Conservation (phyloP, 352 stramenopile species). For the Phytophthora europaea region DNA sequence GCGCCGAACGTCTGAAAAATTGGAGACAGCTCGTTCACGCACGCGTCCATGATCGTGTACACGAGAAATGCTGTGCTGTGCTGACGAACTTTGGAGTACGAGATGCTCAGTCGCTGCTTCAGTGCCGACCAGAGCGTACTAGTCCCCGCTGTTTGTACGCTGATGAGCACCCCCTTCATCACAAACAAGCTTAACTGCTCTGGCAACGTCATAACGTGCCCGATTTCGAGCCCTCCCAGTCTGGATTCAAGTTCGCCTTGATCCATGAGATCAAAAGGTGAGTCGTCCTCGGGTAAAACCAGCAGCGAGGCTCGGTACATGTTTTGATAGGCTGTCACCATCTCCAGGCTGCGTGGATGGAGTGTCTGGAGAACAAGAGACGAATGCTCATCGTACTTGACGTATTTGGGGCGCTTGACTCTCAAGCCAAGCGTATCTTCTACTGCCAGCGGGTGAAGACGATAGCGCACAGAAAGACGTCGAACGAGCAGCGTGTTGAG, state of each 20-base stretch:
- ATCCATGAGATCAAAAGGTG: conserved; percentile 58
- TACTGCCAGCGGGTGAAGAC: conserved; percentile 79
- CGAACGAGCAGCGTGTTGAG: conserved; percentile 61
- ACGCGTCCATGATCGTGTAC: background rate
- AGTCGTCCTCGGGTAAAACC: conserved; percentile 41
- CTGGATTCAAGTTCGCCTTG: conserved; percentile 58
- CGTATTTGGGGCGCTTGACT: conserved; percentile 79
- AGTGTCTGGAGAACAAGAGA: conserved; percentile 70
- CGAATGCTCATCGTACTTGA: conserved; percentile 82
- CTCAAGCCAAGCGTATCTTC: conserved; percentile 64
- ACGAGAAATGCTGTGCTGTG: conserved; percentile 1
- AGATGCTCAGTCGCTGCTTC: background rate
- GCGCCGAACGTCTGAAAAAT: background rate
- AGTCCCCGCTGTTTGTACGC: background rate
- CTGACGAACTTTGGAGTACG: background rate
- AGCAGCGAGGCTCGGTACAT: conserved; percentile 67
- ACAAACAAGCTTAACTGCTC: conserved; percentile 1
- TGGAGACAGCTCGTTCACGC: conserved; percentile 1
- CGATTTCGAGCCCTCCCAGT: conserved; percentile 49
- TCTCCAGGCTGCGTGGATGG: conserved; percentile 46
- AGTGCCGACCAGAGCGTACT: background rate
- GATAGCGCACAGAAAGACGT: conserved; percentile 77
- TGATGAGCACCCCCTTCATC: conserved; percentile 1
- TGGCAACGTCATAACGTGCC: background rate
- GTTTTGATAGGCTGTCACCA: conserved; percentile 61